A percentile compares a stretch with the other conserved stretches of the same genome.
These are phyloP conservation scores for Didymella pomorum DNA, from an alignment of 2,329 filamentous ascomycete species.

Conservation along the genomic window DNA sequence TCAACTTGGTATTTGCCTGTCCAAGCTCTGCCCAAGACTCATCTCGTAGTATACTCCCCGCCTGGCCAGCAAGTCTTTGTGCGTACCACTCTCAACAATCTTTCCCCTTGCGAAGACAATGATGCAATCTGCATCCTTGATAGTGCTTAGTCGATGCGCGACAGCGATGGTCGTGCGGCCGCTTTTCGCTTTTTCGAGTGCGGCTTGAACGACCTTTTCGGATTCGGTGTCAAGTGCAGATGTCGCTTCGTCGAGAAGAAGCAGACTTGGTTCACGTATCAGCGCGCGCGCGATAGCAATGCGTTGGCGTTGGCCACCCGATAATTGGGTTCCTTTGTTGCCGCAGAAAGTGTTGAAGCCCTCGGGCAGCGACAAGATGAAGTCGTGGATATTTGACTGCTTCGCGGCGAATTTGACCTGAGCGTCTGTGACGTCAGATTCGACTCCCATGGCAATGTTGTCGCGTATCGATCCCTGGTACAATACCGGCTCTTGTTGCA, in stretches of 20 bases:
- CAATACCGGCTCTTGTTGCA: conserved; percentile 92
- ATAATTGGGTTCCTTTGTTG: conserved; percentile 45
- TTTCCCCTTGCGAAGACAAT: conserved; percentile 90
- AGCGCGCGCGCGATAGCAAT: conserved; percentile 92
- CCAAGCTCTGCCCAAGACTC: conserved; percentile 17
- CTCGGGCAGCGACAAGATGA: conserved; percentile 56
- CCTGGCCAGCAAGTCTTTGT: conserved; percentile 50
- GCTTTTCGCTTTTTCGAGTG: conserved; percentile 81
- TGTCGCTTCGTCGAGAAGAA: conserved; percentile 57
- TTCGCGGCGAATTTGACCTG: conserved; percentile 76
- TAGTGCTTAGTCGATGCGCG: conserved; percentile 88
- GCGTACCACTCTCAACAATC: conserved; percentile 80
- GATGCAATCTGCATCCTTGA: conserved; percentile 92
- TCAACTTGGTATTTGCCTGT: background rate
- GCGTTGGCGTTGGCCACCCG: conserved; percentile 91
- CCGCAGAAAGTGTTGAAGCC: conserved; percentile 57
- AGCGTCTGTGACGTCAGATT: conserved; percentile 73
- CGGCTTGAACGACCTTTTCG: conserved; percentile 81
- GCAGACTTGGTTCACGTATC: conserved; percentile 86
- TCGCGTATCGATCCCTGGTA: conserved; percentile 49
- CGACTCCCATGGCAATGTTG: conserved; percentile 59
- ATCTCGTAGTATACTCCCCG: conserved; percentile 51
- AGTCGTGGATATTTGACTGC: conserved; percentile 37
- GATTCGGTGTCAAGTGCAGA: conserved; percentile 48
- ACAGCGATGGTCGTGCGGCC: conserved; percentile 93